These are phyloP conservation scores for Rhizoctonia solani DNA, from an alignment of 1,284 basidiomycete genomes.

Conservation along the genomic window DNA sequence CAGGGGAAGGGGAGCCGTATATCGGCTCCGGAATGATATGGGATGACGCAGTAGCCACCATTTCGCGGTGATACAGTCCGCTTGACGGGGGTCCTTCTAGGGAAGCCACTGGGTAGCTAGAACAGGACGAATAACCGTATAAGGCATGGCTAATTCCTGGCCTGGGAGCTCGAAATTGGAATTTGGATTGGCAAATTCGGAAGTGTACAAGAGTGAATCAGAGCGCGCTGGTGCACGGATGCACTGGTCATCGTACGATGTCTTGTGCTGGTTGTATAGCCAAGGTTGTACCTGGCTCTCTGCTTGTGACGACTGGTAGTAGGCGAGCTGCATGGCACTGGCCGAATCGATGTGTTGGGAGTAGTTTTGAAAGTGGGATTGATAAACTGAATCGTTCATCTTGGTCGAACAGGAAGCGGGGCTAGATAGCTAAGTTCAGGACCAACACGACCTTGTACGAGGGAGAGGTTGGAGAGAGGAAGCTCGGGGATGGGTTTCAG, in stretches of 20 bases:
- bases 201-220: constrained; percentile 3
- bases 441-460: not conserved
- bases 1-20: constrained; percentile 7
- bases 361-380: constrained; percentile 23
- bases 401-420: not conserved
- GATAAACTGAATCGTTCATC: constrained; percentile 31
- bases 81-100: not conserved
- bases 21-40: constrained; percentile 5
- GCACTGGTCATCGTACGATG: not conserved
- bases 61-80: constrained; percentile 19
- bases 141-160: constrained; percentile 6
- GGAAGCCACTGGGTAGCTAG: not conserved
- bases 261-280: not conserved
- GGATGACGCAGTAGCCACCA: constrained; percentile 17
- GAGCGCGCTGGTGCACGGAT: not conserved
- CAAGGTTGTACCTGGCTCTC: constrained; percentile 4
- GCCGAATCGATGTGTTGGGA: constrained; percentile 11
- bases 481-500: not conserved
- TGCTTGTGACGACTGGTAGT: not conserved
- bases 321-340: constrained; percentile 28
- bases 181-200: constrained; percentile 26
- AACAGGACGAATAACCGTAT: constrained; percentile 23
- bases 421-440: not conserved
- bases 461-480: not conserved
- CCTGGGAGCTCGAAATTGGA: constrained; percentile 23